Evolutionary conservation across 2,329 filamentous ascomycete genomes (phyloP).

Genomic region (Apiospora hydei): DNA sequence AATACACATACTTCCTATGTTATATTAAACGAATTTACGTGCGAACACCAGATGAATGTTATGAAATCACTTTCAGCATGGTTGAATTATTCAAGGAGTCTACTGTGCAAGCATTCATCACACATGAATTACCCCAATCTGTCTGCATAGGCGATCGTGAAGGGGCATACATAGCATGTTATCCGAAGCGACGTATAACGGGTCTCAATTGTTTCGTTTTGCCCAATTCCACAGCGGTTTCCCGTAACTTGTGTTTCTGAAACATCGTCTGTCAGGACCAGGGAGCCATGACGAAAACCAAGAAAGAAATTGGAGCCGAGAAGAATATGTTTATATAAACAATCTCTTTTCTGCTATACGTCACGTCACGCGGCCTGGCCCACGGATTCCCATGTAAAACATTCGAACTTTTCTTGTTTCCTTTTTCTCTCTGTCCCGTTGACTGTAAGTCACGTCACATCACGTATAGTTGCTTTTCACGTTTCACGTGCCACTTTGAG

Average conservation of each 20-base stretch:
- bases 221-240: background rate
- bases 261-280: background rate
- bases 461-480: background rate
- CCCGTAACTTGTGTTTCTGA: background rate
- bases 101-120: background rate
- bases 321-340: constrained; percentile 1
- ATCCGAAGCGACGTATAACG: background rate
- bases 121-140: background rate
- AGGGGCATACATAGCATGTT: background rate
- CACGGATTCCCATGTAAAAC: background rate
- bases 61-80: background rate
- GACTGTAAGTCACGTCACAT: background rate
- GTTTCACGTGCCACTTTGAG: background rate
- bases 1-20: background rate
- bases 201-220: background rate
- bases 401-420: background rate
- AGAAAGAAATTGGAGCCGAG: background rate
- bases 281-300: background rate
- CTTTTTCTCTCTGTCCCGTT: background rate
- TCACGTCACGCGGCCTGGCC: background rate
- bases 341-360: background rate
- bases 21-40: background rate
- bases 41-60: background rate
- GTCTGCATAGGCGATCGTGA: background rate
- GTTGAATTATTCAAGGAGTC: background rate